These are phyloP conservation scores for Gymnopilus junonius DNA, from an alignment of 768 basidiomycete species.

Conservation along the genomic window DNA sequence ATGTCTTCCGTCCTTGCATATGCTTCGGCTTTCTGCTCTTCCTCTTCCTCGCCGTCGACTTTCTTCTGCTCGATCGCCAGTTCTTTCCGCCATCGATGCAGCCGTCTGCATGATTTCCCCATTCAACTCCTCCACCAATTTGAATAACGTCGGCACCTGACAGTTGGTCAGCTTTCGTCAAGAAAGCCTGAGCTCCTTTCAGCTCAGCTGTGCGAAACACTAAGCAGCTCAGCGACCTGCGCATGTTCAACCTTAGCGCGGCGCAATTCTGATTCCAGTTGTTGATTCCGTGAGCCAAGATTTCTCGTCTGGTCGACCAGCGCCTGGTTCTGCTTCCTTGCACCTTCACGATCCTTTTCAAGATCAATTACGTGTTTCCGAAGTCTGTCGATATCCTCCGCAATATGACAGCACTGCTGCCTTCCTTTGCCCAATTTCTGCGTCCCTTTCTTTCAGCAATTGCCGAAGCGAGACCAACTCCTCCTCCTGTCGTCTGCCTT, in stretches of 20 bases:
- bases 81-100: constrained; percentile 51
- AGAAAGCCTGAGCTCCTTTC: constrained; percentile 51
- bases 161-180: constrained; percentile 48
- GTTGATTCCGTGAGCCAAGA: constrained; percentile 22
- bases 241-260: constrained; percentile 23
- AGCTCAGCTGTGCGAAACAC: constrained; percentile 50
- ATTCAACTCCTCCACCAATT: constrained; percentile 51
- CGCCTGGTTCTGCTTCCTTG: constrained; percentile 21
- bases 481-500: constrained; percentile 15
- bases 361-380: constrained; percentile 16
- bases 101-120: constrained; percentile 55
- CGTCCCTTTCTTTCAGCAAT: constrained; percentile 23
- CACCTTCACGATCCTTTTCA: constrained; percentile 23
- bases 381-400: constrained; percentile 20
- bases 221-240: constrained; percentile 35
- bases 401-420: constrained; percentile 16
- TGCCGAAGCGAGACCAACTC: constrained; percentile 20
- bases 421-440: constrained; percentile 24
- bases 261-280: constrained; percentile 23
- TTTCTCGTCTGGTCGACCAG: constrained; percentile 20
- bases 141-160: constrained; percentile 54
- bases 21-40: constrained; percentile 30
- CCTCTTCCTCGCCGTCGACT: constrained; percentile 16
- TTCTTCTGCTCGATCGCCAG: constrained; percentile 35
- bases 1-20: constrained; percentile 33